Percentiles rank a stretch among this genome's conserved stretches.
Evolutionary conservation across 805 yeast genomes (phyloP).

Genomic region (Saccharomycopsis malanga): DNA sequence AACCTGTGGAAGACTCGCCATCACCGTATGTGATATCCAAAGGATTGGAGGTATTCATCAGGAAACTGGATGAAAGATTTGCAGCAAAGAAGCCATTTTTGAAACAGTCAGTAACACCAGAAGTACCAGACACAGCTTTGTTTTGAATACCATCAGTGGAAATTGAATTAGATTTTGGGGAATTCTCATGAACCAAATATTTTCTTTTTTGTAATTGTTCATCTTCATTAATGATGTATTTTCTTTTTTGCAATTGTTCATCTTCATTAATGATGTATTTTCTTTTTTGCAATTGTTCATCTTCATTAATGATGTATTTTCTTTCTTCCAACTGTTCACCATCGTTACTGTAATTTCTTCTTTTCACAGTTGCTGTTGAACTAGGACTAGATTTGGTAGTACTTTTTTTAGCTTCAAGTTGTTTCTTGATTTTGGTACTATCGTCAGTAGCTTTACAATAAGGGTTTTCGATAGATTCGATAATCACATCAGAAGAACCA

Average conservation of each 20-base stretch:
- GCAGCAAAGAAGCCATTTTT: slow-evolving; percentile 34
- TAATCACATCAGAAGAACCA: slow-evolving; percentile 71
- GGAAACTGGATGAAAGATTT: slow-evolving; percentile 30
- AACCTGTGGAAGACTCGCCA: slow-evolving; percentile 41
- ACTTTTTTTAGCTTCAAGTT: slow-evolving; percentile 3
- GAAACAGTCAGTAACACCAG: slow-evolving; percentile 27
- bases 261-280: slow-evolving; percentile 8
- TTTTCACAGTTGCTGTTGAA: background rate
- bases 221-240: slow-evolving; percentile 6
- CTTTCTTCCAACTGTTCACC: background rate
- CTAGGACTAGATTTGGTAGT: background rate
- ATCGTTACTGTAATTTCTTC: background rate
- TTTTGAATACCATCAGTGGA: slow-evolving; percentile 1
- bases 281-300: slow-evolving; percentile 4
- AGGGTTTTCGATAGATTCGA: slow-evolving; percentile 42
- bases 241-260: slow-evolving; percentile 6
- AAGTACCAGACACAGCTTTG: slow-evolving; percentile 5
- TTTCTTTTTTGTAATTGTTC: slow-evolving; percentile 9
- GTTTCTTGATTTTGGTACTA: background rate
- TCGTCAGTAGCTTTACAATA: slow-evolving; percentile 30
- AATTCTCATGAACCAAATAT: slow-evolving; percentile 2
- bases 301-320: background rate
- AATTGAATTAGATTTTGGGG: background rate
- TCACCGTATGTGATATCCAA: slow-evolving; percentile 42
- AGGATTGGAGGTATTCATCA: slow-evolving; percentile 25